Evolutionary conservation across 192 early-diverging fungal genomes (phyloP), one percentile per base, ranked within the genome.

Genomic region (Coemansia sp.): DNA sequence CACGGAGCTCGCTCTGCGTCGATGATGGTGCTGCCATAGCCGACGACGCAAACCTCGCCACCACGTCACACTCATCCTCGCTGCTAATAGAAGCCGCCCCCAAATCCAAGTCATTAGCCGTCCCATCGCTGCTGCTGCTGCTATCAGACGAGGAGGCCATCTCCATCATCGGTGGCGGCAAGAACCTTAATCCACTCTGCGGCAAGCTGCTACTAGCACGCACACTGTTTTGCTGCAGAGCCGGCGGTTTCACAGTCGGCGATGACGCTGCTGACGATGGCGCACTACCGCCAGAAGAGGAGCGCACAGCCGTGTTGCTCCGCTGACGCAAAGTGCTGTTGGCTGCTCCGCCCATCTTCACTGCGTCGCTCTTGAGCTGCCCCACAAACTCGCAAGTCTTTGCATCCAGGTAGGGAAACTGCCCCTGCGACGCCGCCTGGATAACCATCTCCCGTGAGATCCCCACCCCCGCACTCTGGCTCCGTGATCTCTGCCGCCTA

Each of bases 381-480:
- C 79, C 79, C 14, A 82, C 79, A 82, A 82, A 82, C 79, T 82
- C 68, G 56, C 75, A 76, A 5, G 79, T 82, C 46, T 73, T 74
- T 18, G 79, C 74, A 36, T 82, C 79, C 59, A 82, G 34, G 20
- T 71, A 82, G 20, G 79, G 75, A 23, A 82, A 82, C 68, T 82
- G 79, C 28, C 79, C 79, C 37, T 73, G 64, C 6, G 72, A 62
- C 3, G 79, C 79, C 0, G 79, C 79, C 69, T 73, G 71, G n/a
- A 82, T 76, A 3, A 77, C 79, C 79, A 82, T 82, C 26, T 68
- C 67, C 7, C 79, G 79, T 40, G 79, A 77, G 2, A 82, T 77
- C 0, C 79, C 79, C 0, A 82, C 79, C 23, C 79, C 79, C 0
- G 79, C 79, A 33, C 79, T 82, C 45, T 82, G 79, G 43, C 79